Base-by-base conservation (phyloP, 768 basidiomycete species). In the Peribolospora kevripleyi region DNA sequence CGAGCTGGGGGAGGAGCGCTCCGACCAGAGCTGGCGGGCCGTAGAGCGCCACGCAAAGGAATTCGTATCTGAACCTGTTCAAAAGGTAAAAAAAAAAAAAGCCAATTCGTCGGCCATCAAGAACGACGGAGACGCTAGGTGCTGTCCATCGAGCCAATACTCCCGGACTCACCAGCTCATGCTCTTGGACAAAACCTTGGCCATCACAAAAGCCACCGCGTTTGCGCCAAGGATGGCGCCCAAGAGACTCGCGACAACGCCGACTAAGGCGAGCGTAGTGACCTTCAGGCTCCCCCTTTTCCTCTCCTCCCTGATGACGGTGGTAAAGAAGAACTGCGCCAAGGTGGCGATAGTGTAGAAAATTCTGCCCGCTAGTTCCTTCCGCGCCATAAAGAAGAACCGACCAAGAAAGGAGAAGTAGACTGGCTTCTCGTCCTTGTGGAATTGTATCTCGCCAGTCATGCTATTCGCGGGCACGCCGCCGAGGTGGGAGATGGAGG, bases 11-110 rank as follows among this genome's bases (percentile, higher is more conserved):
- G 70, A 39, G 72, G 46, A 48, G 68, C 75, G 41, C 59, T 81
- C 85, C 85, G 10, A 82, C 68, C 10, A 85, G 62, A 0, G 78
- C 76, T 2, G 83, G 74, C 10, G 84, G 82, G 3, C 74, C 82
- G 62, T 84, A 97, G 25, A 93, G 67, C 25, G 73, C 63, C 7
- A 90, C 59, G 8, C 76, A 69, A 7, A 73, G 72, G 60, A 78
- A 73, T 58, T 84, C 83, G 46, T 72, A 74, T 11, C 75, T 71
- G 67, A 84, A 93, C 88, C 67, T 67, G 59, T 8, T 11, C n/a
- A 42, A 41, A 7, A n/a, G 38, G 45, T 9, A n/a, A 11, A 43
- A 10, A 14, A 11, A 43, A 10, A 14, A 14, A 50, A 13, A 36
- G 25, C 2, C 25, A 50, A 10, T 14, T 10, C 10, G 46, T 10